Evolutionary conservation across 2,329 filamentous ascomycete genomes (phyloP).

Genomic region (Ploettnerulaceae sp.): DNA sequence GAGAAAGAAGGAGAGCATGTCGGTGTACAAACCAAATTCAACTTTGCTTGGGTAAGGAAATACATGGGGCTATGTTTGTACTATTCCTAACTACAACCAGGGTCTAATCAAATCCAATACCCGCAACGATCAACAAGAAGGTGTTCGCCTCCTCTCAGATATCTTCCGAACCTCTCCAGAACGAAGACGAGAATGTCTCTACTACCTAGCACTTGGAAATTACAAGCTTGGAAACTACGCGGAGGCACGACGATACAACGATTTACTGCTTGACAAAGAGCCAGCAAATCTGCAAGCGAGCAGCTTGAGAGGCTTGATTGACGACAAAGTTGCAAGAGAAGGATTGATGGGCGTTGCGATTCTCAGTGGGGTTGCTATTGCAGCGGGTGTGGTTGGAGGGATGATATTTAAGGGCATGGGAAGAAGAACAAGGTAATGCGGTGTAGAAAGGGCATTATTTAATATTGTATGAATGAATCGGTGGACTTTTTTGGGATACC

Average conservation of each 20-base stretch:
- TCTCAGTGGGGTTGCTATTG: constrained; percentile 85
- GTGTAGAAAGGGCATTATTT: neutral
- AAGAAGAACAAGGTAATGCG: constrained; percentile 39
- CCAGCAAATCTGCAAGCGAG: constrained; percentile 85
- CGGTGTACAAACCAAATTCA: constrained; percentile 97
- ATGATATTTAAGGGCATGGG: constrained; percentile 74
- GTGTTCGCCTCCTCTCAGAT: constrained; percentile 87
- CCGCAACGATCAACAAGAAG: constrained; percentile 86
- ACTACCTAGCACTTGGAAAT: constrained; percentile 95
- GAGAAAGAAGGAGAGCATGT: constrained; percentile 98
- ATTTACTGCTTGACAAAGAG: constrained; percentile 84
- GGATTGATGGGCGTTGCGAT: constrained; percentile 93
- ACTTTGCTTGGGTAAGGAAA: constrained; percentile 84
- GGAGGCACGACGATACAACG: constrained; percentile 91
- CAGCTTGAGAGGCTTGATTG: constrained; percentile 81
- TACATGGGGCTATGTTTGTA: neutral
- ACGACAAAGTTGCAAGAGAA: constrained; percentile 94
- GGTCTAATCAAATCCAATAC: constrained; percentile 89
- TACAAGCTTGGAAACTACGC: constrained; percentile 98
- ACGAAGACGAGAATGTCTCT: constrained; percentile 92
- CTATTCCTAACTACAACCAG: constrained; percentile 40
- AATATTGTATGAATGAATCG: constrained; percentile 9
- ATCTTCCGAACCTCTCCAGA: constrained; percentile 94
- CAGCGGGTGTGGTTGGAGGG: constrained; percentile 87
- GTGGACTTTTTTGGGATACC: constrained; percentile 26